A percentile compares a stretch with the other conserved stretches of the same genome.
Conservation (phyloP, 805 yeast genomes). For the Barnettozyma pratensis region DNA sequence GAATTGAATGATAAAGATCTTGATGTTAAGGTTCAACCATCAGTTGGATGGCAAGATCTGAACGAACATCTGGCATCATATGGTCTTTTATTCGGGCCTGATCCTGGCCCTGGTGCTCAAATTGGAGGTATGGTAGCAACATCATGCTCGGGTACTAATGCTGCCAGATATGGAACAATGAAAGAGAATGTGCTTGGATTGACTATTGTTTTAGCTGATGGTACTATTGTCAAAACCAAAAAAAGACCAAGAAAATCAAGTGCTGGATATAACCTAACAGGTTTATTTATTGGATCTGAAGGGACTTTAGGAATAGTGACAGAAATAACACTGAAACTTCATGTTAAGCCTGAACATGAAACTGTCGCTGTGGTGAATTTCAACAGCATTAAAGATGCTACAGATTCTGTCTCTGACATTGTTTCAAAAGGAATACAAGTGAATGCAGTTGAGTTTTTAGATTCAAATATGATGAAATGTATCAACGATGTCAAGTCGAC, state of each 20-base stretch:
- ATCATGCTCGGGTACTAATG: slow-evolving; percentile 77
- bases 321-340: slow-evolving; percentile 67
- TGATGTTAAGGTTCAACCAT: slow-evolving; percentile 72
- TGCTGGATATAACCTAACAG: slow-evolving; percentile 76
- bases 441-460: slow-evolving; percentile 73
- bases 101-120: slow-evolving; percentile 76
- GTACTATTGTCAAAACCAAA: slow-evolving; percentile 68
- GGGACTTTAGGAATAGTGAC: slow-evolving; percentile 79
- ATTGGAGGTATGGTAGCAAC: slow-evolving; percentile 78
- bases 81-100: slow-evolving; percentile 66
- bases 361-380: slow-evolving; percentile 67
- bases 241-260: slow-evolving; percentile 72
- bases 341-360: slow-evolving; percentile 60
- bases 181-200: slow-evolving; percentile 63
- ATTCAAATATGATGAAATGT: slow-evolving; percentile 65
- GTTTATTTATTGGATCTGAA: slow-evolving; percentile 71
- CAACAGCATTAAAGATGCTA: slow-evolving; percentile 63
- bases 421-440: slow-evolving; percentile 59
- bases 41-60: slow-evolving; percentile 74
- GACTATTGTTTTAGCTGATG: slow-evolving; percentile 78
- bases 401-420: slow-evolving; percentile 58
- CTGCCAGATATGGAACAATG: slow-evolving; percentile 76
- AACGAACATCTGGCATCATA: slow-evolving; percentile 44
- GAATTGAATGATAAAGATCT: slow-evolving; percentile 57
- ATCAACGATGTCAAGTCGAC: slow-evolving; percentile 55